A percentile compares a stretch with the other conserved stretches of the same genome.
Conservation (phyloP, 1,139 yeast species). For the Debaryomyces psychrophilus region DNA sequence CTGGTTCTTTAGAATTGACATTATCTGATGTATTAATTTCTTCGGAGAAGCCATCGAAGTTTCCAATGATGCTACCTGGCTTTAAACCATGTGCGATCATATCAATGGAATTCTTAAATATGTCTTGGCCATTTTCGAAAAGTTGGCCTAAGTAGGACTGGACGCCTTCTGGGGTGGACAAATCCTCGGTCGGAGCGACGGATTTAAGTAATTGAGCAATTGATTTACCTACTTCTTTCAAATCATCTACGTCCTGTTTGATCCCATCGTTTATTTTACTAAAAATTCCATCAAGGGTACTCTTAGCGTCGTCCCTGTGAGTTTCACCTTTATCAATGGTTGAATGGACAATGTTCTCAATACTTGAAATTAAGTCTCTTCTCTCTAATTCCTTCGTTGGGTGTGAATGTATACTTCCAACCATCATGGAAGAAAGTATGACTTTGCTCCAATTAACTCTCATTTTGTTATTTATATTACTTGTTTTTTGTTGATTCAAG, state of each 20-base stretch:
- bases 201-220: neutral
- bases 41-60: neutral
- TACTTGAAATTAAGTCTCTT: neutral
- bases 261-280: neutral
- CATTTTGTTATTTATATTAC: neutral
- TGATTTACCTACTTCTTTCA: neutral
- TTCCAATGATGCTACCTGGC: neutral
- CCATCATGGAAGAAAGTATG: neutral
- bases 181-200: neutral
- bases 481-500: too few species aligned
- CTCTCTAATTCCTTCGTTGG: neutral
- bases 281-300: neutral
- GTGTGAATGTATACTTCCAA: neutral
- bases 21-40: constrained; percentile 3
- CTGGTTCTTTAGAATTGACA: constrained; percentile 4
- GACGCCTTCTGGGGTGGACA: neutral
- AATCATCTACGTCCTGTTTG: neutral
- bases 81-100: neutral
- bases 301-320: neutral
- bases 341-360: neutral
- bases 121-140: neutral
- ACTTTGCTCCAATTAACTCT: neutral
- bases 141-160: neutral
- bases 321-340: neutral
- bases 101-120: neutral